Base-by-base conservation (phyloP, 2,329 filamentous ascomycete genomes). In the Trichoderma sp. region DNA sequence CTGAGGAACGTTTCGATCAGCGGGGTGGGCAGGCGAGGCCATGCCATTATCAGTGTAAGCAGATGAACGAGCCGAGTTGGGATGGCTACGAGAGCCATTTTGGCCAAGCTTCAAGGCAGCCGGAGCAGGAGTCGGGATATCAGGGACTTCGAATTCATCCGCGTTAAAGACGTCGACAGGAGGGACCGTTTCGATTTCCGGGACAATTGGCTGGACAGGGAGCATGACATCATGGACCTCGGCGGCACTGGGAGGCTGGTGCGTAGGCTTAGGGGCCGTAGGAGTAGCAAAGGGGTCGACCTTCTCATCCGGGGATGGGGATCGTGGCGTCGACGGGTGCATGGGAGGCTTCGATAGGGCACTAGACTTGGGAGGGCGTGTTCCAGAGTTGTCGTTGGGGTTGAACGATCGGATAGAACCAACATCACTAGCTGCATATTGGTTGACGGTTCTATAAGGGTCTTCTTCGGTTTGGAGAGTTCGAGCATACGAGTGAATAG, bases 401-500 rank as follows among this genome's bases (percentile, higher is more conserved):
- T 82, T 84, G 79, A 87, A 85, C 7, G 91, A 91, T 68, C 88
- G 86, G 77, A 91, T 81, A 12, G 91, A 92, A 18, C 84, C 87
- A 69, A 84, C 85, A 75, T 93, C 91, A 78, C 88, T 90, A 68
- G 83, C 84, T 75, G 90, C 85, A 81, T 93, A 92, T 41, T 87
- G 83, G 29, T 85, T 84, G 29, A 92, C 87, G 1, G 88, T 88
- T 68, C 94, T 91, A 85, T 98, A 98, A 45, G 95, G 96, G 83
- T 98, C 96, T 80, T 97, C 93, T 72, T 92, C 90, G 78, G 91
- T 89, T 75, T 91, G 89, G 63, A 96, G 89, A 2, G 92, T 93
- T 72, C 93, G 92, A 31, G 95, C 94, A 78, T 98, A 87, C 3
- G 95, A 97, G 83, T 95, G 92, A 77, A 98, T 88, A 6, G 96